These are phyloP conservation scores for Colletotrichum tamarilloi DNA, from an alignment of 2,329 filamentous ascomycete genomes.

Conservation along the genomic window DNA sequence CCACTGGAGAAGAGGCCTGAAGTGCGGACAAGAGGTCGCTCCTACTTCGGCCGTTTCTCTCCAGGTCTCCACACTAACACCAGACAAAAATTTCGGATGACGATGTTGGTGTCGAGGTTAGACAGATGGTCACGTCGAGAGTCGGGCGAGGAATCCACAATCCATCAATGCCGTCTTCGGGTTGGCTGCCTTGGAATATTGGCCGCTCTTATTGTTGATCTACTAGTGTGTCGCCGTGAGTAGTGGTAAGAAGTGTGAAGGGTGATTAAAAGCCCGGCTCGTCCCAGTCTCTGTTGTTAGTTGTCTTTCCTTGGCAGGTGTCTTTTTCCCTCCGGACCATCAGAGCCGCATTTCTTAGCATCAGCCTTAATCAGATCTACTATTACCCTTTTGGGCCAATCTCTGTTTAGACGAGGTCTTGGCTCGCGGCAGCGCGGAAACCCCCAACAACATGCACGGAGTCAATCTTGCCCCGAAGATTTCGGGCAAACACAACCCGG, in stretches of 20 bases:
- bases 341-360: conserved; percentile 30
- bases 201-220: background rate
- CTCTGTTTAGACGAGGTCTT: background rate
- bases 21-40: conserved; percentile 27
- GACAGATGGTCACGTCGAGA: conserved; percentile 6
- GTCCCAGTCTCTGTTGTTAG: background rate
- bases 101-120: conserved; percentile 28
- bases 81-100: conserved; percentile 27
- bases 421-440: background rate
- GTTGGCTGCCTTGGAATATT: conserved; percentile 7
- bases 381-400: background rate
- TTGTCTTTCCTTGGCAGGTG: conserved; percentile 10
- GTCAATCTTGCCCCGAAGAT: conserved; percentile 27
- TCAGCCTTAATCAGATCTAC: background rate
- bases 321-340: conserved; percentile 10
- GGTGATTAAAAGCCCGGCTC: conserved; percentile 20
- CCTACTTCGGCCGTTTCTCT: conserved; percentile 33
- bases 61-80: conserved; percentile 29
- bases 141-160: conserved; percentile 15
- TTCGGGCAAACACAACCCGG: conserved; percentile 32
- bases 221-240: background rate
- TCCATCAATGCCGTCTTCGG: conserved; percentile 6
- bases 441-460: conserved; percentile 17
- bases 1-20: conserved; percentile 25
- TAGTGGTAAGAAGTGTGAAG: background rate